phyloP scores from a whole-genome alignment of 1,139 yeast genomes.

The Hyphopichia wangnamkhiaoensis region DNA sequence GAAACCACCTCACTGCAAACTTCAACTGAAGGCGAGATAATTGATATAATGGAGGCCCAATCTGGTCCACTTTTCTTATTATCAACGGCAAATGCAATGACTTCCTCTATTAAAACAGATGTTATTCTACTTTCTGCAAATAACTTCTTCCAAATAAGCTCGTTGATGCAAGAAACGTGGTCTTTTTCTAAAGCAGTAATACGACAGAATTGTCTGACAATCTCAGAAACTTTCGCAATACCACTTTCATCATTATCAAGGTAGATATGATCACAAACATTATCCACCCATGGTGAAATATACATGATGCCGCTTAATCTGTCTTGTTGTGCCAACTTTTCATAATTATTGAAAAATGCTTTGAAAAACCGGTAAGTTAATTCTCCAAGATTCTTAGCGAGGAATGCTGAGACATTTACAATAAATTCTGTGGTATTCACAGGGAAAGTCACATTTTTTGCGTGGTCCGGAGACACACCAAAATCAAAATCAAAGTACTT shows the following conservation, averaged over 20 bases:
- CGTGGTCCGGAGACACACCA: constrained; percentile 57
- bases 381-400: constrained; percentile 59
- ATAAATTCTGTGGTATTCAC: constrained; percentile 68
- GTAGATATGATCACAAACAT: constrained; percentile 61
- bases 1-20: constrained; percentile 68
- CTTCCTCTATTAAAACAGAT: constrained; percentile 66
- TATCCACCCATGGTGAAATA: constrained; percentile 78
- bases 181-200: constrained; percentile 55
- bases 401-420: constrained; percentile 55
- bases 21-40: constrained; percentile 73
- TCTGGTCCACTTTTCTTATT: constrained; percentile 71
- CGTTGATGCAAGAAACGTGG: constrained; percentile 37
- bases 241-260: constrained; percentile 57
- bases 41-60: constrained; percentile 64
- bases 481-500: constrained; percentile 61
- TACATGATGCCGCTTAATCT: constrained; percentile 50
- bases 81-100: constrained; percentile 72
- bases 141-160: constrained; percentile 70
- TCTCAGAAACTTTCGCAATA: constrained; percentile 57
- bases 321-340: constrained; percentile 36
- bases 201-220: constrained; percentile 64
- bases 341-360: constrained; percentile 61
- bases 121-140: constrained; percentile 63
- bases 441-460: constrained; percentile 72
- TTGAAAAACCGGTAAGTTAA: constrained; percentile 63